Evolutionary conservation across 31 red algal species (phyloP), one percentile per base, ranked within the genome.

Genomic region (Porphyra umbilicalis): DNA sequence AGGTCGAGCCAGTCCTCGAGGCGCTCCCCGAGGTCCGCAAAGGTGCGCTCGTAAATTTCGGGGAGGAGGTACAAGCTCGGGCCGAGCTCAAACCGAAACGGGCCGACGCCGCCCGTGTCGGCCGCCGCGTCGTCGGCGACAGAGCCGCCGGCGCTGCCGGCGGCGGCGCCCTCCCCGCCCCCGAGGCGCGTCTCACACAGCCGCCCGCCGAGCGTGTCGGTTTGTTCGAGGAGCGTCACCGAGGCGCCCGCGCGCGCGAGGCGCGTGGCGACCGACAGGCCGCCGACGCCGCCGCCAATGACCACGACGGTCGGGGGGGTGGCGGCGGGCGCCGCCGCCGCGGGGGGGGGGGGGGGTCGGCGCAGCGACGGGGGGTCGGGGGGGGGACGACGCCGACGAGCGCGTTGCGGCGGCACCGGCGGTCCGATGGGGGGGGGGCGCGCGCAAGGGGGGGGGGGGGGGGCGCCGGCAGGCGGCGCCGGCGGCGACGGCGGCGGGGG

Each of bases 1-100:
- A 79, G 77, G 35, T 79, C 77, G 20, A 79, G 36, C 35, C 35
- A 36, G 77, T 79, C 77, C 0, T 29, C 9, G 25, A 79, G 35
- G 25, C 38, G 36, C 18, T 38, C 77, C 20, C 77, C 77, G 20
- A 79, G 77, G 6, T 33, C 14, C 25, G 16, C 36, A 79, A 79
- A 79, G 6, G 77, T 79, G 35, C 38, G 77, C 77, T 39, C 38
- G 77, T 79, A 79, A 13, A 79, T 25, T 8, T 79, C 77, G 10
- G 77, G 77, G 38, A 79, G 77, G 18, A 79, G 77, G 36, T 38
- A 39, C 77, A 79, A n/a, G 38, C 77, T 79, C 13, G 77, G 77
- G 11, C 77, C 77, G 20, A 39, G 35, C 36, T 79, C 77, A 8
- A 30, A 79, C 25, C 77, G 77, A 29, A 38, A 79, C 38, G 35